These are phyloP conservation scores for Crotalaria pallida DNA, from an alignment of 306 rosid genomes.

Conservation along the genomic window DNA sequence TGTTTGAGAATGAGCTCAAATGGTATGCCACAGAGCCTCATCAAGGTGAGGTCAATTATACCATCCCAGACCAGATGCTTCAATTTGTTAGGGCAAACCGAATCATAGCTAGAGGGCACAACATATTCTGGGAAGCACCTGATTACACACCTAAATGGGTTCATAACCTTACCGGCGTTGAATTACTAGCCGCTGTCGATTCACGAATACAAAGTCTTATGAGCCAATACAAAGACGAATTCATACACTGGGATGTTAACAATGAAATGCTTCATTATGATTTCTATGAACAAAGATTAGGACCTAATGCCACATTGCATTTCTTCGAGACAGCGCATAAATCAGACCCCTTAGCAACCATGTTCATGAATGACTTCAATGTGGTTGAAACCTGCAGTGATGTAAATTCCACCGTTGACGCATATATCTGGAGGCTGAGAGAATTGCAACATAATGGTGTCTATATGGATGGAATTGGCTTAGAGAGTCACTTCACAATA, in stretches of 20 bases:
- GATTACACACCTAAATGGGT: constrained; percentile 71
- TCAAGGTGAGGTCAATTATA: constrained; percentile 52
- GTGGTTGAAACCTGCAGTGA: constrained; percentile 87
- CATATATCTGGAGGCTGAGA: constrained; percentile 44
- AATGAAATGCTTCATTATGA: constrained; percentile 96
- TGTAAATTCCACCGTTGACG: constrained; percentile 70
- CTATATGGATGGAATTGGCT: constrained; percentile 80
- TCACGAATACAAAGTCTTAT: constrained; percentile 58
- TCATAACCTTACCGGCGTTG: constrained; percentile 45
- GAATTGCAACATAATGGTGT: constrained; percentile 53
- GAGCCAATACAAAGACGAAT: constrained; percentile 67
- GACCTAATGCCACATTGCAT: constrained; percentile 57
- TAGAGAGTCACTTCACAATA: constrained; percentile 69
- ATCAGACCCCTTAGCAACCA: constrained; percentile 71
- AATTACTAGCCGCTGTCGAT: constrained; percentile 52
- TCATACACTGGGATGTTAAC: constrained; percentile 93
- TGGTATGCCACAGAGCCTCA: constrained; percentile 70
- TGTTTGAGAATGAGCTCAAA: constrained; percentile 68
- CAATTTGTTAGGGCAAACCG: constrained; percentile 61
- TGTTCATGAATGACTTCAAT: constrained; percentile 82
- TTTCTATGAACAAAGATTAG: constrained; percentile 77
- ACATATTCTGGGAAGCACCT: constrained; percentile 95
- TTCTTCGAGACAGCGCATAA: constrained; percentile 66
- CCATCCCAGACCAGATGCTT: constrained; percentile 64
- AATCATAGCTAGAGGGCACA: constrained; percentile 81